phyloP scores from a whole-genome alignment of 768 basidiomycete genomes.

The Rhodotorula kratochvilovae region DNA sequence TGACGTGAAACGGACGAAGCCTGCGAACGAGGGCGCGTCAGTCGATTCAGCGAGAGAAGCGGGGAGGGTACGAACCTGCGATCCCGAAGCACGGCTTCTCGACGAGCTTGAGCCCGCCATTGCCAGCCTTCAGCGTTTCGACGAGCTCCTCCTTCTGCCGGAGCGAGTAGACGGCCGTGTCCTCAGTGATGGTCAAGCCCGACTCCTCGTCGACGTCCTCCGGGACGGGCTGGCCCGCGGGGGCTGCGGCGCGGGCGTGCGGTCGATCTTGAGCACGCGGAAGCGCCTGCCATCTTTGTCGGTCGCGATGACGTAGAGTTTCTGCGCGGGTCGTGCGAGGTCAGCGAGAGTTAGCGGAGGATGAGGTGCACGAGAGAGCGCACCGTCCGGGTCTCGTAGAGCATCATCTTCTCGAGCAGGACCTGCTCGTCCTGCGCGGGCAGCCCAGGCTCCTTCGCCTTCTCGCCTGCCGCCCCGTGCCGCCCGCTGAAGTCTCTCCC shows the following conservation, averaged over 20 bases:
- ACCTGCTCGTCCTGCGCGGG: background rate
- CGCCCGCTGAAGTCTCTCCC: too few relatives aligned
- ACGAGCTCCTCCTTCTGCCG: conserved; percentile 85
- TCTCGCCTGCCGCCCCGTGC: too few relatives aligned
- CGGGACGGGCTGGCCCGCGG: background rate
- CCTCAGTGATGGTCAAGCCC: conserved; percentile 58
- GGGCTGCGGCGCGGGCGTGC: conserved; percentile 44
- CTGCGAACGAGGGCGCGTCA: conserved; percentile 50
- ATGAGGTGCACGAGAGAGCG: conserved; percentile 4
- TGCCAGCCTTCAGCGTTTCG: conserved; percentile 93
- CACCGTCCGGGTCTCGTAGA: conserved; percentile 81
- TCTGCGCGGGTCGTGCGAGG: conserved; percentile 43
- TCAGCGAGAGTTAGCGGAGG: background rate
- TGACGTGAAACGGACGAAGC: conserved; percentile 88
- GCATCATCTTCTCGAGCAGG: conserved; percentile 72
- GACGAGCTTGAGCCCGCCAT: conserved; percentile 81
- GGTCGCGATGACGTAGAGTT: conserved; percentile 87
- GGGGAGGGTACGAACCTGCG: conserved; percentile 51
- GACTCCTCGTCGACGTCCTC: conserved; percentile 11
- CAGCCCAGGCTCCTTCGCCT: too few relatives aligned
- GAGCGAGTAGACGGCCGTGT: conserved; percentile 78
- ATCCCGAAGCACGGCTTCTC: conserved; percentile 48
- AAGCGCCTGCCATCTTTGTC: conserved; percentile 83
- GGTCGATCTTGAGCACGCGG: conserved; percentile 87
- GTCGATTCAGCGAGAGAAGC: background rate